Evolutionary conservation across 1,284 basidiomycete genomes (phyloP).

Genomic region (Retiboletus fuscus): DNA sequence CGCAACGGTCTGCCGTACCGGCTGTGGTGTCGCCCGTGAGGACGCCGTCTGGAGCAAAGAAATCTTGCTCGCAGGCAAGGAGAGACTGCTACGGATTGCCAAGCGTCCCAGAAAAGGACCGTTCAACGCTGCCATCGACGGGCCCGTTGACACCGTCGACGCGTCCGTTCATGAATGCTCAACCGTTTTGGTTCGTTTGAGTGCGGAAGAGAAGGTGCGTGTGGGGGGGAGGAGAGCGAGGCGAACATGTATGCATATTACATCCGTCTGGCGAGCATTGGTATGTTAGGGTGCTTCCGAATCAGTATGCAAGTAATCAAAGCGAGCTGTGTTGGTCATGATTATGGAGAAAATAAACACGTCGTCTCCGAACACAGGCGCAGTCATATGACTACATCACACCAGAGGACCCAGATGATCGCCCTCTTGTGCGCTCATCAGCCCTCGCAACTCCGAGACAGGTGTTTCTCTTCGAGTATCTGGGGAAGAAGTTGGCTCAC

Average conservation of each 20-base stretch:
- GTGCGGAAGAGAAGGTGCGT: too few species aligned
- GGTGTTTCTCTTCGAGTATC: slow-evolving; percentile 52
- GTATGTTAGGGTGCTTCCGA: too few species aligned
- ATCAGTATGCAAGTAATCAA: too few species aligned
- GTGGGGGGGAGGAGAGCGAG: too few species aligned
- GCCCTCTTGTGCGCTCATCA: slow-evolving; percentile 46
- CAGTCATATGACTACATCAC: slow-evolving; percentile 53
- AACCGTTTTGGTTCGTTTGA: too few species aligned
- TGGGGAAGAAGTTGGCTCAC: slow-evolving; percentile 20
- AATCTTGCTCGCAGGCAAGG: slow-evolving; percentile 74
- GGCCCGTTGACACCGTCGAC: too few species aligned
- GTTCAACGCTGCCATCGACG: slow-evolving; percentile 74
- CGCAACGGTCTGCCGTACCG: slow-evolving; percentile 87
- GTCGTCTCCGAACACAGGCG: slow-evolving; percentile 58
- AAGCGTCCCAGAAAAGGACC: slow-evolving; percentile 77
- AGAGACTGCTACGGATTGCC: slow-evolving; percentile 77
- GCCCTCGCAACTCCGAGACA: slow-evolving; percentile 78
- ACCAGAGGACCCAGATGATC: slow-evolving; percentile 48
- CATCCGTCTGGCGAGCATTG: too few species aligned
- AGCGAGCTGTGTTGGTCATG: too few species aligned
- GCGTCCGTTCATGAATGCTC: too few species aligned
- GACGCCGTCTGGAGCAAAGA: slow-evolving; percentile 46
- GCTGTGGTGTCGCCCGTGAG: slow-evolving; percentile 74
- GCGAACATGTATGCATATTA: too few species aligned
- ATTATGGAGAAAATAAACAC: too few species aligned